Evolutionary conservation across 2,329 filamentous ascomycete species (phyloP), one percentile per base, ranked within the genome.

Genomic region (Nemania diffusa): DNA sequence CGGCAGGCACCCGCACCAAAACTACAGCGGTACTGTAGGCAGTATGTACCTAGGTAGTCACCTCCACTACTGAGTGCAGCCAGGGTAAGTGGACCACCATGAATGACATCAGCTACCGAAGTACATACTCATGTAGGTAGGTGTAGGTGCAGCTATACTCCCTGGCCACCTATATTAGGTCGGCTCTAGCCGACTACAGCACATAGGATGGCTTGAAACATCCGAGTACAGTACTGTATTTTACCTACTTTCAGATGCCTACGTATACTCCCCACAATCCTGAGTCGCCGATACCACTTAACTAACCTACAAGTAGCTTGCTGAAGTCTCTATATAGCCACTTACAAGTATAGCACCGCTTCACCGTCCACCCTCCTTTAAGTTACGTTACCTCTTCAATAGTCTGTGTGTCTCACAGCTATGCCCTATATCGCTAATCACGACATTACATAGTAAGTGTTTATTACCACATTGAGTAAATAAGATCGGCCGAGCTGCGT

Each of bases 381-480:
- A 44, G 40, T 44, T 44, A 44, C 40, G 40, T 44, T 44, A 44
- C 40, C 17, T 44, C 40, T 44, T 20, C 40, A 20, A 44, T 20
- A 44, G 40, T 44, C 40, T 44, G 40, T 20, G 6, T 44, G 40
- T 44, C 40, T 44, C n/a, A 44, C 40, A 44, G 17, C 40, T 44
- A 1, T 32, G n/a, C 2, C 17, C 15, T 44, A 44, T 44, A 44
- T 17, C n/a, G 40, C 40, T 20, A 44, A 44, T 44, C 22, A 24
- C 29, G 17, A 53, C 20, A n/a, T 26, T 42, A n/a, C n/a, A n/a
- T n/a, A n/a, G n/a, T n/a, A 11, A 24, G 15, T 22, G 20, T 51
- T 46, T 37, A 57, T 66, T 66, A 62, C 64, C 37, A n/a, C 6
- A 53, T 62, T 53, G 9, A 50, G 64, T 61, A 66, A 66, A 66